Evolutionary conservation across 2,329 filamentous ascomycete species (phyloP), one percentile per base, ranked within the genome.

Genomic region (Ophiocordyceps unilateralis): DNA sequence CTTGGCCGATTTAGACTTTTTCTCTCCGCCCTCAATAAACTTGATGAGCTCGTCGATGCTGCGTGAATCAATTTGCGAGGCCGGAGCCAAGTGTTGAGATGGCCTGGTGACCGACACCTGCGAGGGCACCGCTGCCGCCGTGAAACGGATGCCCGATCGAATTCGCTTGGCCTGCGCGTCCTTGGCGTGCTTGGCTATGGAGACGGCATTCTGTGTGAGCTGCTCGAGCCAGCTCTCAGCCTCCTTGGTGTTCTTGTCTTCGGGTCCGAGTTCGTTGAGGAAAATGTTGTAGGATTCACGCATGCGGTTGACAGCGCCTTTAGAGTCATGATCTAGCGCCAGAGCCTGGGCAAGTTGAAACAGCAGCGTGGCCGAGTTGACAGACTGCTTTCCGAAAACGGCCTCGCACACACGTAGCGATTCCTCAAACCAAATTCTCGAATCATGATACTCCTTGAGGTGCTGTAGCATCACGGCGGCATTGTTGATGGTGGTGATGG

Each of bases 401-500:
- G 81, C 76, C 63, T 95, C 87, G 60, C 88, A 95, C 48, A 96
- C 81, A 38, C 76, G 73, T 42, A 96, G 76, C 10, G 88, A 93
- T 49, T 86, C 82, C 63, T 96, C 91, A 57, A 98, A 98, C 91
- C 91, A 98, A 48, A 89, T 72, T 42, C 91, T 81, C 39, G 89
- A 96, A 63, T 94, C 86, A 53, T 89, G 81, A 67, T 93, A 98
- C 47, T 83, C 80, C 70, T 96, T 94, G 53, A 95, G 74, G 44
- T 87, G 81, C 64, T 98, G 91, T 45, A 98, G 77, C 91, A 98
- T 98, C 46, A 98, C 91, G 8, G 91, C 91, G 19, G 86, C 89
- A 56, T 98, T 98, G 74, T 96, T 98, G 64, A 96, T 82, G 15
- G 91, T 96, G 9, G 93, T 98, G 63, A 98, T 95, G 9, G 87